Percentiles rank a stretch among this genome's conserved stretches.
Evolutionary conservation across 2,329 filamentous ascomycete species (phyloP).

Genomic region (Samsoniella hepiali): DNA sequence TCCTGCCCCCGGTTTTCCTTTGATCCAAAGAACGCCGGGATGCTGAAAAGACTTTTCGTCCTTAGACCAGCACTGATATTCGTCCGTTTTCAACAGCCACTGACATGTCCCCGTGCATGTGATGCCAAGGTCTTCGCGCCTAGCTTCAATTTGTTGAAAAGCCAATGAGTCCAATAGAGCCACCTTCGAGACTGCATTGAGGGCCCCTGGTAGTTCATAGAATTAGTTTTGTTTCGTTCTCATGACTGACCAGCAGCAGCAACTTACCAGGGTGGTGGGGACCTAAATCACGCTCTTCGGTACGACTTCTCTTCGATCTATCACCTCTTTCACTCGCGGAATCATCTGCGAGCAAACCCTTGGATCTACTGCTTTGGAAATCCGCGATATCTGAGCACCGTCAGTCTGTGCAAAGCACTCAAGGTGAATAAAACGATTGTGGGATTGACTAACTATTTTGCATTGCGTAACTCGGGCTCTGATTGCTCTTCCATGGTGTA

Average conservation of each 20-base stretch:
- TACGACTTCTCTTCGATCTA: too few species aligned
- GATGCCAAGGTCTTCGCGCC: background rate
- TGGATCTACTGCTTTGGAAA: too few species aligned
- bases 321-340: too few species aligned
- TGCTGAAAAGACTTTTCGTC: background rate
- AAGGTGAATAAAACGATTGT: too few species aligned
- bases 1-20: constrained; percentile 41
- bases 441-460: background rate
- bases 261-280: too few species aligned
- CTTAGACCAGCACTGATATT: constrained; percentile 16
- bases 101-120: background rate
- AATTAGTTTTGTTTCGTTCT: too few species aligned
- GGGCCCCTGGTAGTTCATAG: too few species aligned
- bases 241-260: too few species aligned
- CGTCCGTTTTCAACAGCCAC: background rate
- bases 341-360: too few species aligned
- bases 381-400: too few species aligned
- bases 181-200: background rate
- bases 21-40: constrained; percentile 33
- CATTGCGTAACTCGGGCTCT: background rate
- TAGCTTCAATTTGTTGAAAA: background rate
- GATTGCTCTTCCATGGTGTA: background rate
- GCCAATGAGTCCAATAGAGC: background rate
- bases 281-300: too few species aligned
- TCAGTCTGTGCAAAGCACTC: too few species aligned